These are phyloP conservation scores for Mitragyna speciosa DNA, from an alignment of 257 asterid species.

Conservation along the genomic window DNA sequence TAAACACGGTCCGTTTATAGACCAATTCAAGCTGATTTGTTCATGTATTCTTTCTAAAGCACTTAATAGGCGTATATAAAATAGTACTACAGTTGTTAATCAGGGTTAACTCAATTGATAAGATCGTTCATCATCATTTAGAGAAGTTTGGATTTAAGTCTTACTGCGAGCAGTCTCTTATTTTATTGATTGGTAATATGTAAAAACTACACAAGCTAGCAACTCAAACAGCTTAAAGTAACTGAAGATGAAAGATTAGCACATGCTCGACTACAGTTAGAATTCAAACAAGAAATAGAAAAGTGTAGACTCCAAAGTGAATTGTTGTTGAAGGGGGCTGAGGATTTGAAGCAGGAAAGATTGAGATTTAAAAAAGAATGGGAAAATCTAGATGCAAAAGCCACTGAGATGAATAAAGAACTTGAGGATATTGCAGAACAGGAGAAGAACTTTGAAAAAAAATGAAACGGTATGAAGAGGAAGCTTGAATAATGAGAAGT, in stretches of 20 bases:
- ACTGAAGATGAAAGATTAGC: slow-evolving; percentile 87
- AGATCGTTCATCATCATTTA: no score
- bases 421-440: slow-evolving; percentile 54
- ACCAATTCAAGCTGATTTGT: no score
- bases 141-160: no score
- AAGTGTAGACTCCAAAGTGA: slow-evolving; percentile 69
- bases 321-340: slow-evolving; percentile 65
- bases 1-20: no score
- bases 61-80: no score
- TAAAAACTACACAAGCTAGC: slow-evolving; percentile 17
- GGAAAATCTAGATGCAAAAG: slow-evolving; percentile 85
- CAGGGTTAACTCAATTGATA: no score
- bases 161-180: no score
- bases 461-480: slow-evolving; percentile 59
- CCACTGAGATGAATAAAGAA: slow-evolving; percentile 63
- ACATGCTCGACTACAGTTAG: slow-evolving; percentile 63
- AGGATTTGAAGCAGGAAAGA: slow-evolving; percentile 78
- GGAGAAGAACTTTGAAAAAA: slow-evolving; percentile 52
- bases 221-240: slow-evolving; percentile 58
- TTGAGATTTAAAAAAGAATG: slow-evolving; percentile 91
- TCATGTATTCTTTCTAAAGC: no score
- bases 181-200: no score
- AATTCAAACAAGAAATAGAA: slow-evolving; percentile 83
- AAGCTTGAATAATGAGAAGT: slow-evolving; percentile 66
- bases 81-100: no score